phyloP scores from a whole-genome alignment of 306 rosid species.

The Styphnolobium japonicum region DNA sequence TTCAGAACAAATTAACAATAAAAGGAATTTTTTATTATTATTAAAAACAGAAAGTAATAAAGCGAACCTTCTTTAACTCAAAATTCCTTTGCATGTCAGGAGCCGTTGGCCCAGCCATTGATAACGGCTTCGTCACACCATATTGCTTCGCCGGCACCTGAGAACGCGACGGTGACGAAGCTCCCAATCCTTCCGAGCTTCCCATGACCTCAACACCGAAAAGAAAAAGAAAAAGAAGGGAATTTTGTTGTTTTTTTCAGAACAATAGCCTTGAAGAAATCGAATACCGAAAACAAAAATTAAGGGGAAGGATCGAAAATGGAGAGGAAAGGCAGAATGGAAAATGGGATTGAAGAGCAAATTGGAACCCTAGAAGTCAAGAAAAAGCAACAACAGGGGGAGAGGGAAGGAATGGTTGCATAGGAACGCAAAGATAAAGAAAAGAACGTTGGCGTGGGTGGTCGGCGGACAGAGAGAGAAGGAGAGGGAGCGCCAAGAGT shows the following conservation, averaged over 20 bases:
- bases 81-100: constrained; percentile 46
- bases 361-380: constrained; percentile 16
- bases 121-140: constrained; percentile 72
- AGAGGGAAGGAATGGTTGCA: neutral
- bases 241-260: neutral
- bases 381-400: neutral
- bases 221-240: neutral
- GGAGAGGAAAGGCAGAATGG: neutral
- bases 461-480: no score
- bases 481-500: neutral
- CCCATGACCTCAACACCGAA: constrained; percentile 46
- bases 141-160: constrained; percentile 34
- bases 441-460: no score
- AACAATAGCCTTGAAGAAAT: neutral
- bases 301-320: neutral
- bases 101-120: constrained; percentile 56
- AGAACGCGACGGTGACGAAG: constrained; percentile 27
- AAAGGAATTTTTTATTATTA: neutral
- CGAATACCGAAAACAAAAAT: neutral
- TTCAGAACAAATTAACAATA: neutral
- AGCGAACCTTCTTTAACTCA: constrained; percentile 62
- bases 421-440: no score
- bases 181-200: constrained; percentile 45
- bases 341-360: neutral
- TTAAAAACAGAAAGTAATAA: neutral